Base-by-base conservation (phyloP, 2,329 filamentous ascomycete genomes). In the Leptographium procerum region DNA sequence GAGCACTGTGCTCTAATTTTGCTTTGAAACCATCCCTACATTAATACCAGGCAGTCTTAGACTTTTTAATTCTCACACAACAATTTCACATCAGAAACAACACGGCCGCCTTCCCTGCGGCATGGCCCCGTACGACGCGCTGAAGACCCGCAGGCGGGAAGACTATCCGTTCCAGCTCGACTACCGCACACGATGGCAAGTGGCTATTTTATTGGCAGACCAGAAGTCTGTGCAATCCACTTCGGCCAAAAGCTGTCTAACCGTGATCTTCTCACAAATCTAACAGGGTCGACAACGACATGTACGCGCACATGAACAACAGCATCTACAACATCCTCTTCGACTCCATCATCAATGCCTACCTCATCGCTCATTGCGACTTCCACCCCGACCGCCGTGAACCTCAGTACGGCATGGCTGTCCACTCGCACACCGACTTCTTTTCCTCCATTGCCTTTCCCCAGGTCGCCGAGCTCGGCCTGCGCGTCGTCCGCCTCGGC, bases 301-400 rank as follows among this genome's bases (percentile, higher is more conserved):
- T 95, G 88, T 96, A 94, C 71, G 81, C 89, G 61, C 92, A 97
- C 69, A 84, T 95, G 78, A 96, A 96, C 74, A 96, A 95, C 69
- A 88, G 85, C 47, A 80, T 94, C 57, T 96, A 96, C 72, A 88
- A 88, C 66, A 86, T 88, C 62, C 79, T 95, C 79, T 85, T 95
- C 70, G 92, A 97, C 74, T 91, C 89, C 1, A 83, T 95, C 60
- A 84, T 95, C 69, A 97, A 96, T 71, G 81, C 86, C 54, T 97
- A 94, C 70, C 81, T 97, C 22, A 90, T 95, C 61, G 77, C 86
- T 56, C 77, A 88, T 66, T 95, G 89, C 70, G 81, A 81, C 14
- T 82, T 95, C 56, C 73, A 87, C 63, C 91, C 89, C 5, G 80
- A 82, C 10, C 80, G 79, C 6, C 81, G 79, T 6, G 87, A 87